A percentile compares a stretch with the other conserved stretches of the same genome.
Conservation (phyloP, 305 asterid genomes). For the Striga hermonthica region DNA sequence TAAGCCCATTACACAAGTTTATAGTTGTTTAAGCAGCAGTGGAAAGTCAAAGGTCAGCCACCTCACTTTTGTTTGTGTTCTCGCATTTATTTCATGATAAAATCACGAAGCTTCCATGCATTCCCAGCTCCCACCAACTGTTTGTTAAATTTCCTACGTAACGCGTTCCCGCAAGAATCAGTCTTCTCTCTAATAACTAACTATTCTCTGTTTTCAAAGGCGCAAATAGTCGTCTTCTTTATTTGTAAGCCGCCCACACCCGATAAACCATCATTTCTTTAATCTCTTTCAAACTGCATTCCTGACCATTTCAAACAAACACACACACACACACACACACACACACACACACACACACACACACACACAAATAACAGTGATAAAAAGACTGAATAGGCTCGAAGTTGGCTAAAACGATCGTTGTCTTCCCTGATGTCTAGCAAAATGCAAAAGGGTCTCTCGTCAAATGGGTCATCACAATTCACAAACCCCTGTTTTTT, state of each 20-base stretch:
- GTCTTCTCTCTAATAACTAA: slow-evolving; percentile 8
- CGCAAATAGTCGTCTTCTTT: neutral
- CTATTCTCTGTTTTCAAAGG: neutral
- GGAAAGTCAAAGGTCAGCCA: neutral
- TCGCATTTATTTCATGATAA: neutral
- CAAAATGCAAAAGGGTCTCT: neutral
- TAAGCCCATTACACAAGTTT: too few relatives aligned
- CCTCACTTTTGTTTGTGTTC: neutral
- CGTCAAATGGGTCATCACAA: neutral
- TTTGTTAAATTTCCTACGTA: neutral
- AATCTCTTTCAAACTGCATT: neutral
- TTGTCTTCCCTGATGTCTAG: neutral
- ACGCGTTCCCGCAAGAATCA: slow-evolving; percentile 3
- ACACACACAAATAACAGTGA: too few relatives aligned
- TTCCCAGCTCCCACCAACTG: slow-evolving; percentile 2
- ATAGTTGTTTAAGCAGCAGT: too few relatives aligned
- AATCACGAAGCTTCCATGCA: neutral
- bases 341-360: too few relatives aligned
- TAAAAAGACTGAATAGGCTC: neutral
- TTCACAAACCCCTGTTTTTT: neutral
- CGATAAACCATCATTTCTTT: neutral
- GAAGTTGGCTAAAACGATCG: neutral
- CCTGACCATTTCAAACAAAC: neutral
- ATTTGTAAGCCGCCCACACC: neutral
- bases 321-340: too few relatives aligned